These are phyloP conservation scores for Aspergillus brasiliensis DNA, from an alignment of 2,329 filamentous ascomycete genomes.

Conservation along the genomic window DNA sequence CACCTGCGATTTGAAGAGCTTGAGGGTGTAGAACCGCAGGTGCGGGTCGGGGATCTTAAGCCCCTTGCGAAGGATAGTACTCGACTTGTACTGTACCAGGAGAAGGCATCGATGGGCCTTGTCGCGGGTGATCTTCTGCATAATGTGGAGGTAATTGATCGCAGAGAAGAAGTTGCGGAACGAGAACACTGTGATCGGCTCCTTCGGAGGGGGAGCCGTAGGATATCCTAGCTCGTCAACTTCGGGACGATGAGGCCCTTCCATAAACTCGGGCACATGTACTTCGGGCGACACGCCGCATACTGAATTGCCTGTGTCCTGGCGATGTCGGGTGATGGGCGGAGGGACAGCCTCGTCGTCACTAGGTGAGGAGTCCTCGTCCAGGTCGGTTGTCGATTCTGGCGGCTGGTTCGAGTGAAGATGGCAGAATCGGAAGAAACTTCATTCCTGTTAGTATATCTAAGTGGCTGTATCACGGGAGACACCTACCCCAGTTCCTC, in stretches of 20 bases:
- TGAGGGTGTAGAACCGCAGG: constrained; percentile 89
- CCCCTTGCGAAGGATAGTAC: constrained; percentile 85
- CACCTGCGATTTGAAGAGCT: constrained; percentile 98
- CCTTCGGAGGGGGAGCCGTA: constrained; percentile 63
- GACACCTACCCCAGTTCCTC: constrained; percentile 71
- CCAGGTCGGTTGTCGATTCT: constrained; percentile 35
- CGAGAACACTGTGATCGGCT: constrained; percentile 84
- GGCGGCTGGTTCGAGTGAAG: constrained; percentile 64
- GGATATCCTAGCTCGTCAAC: constrained; percentile 90
- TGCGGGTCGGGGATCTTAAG: constrained; percentile 87
- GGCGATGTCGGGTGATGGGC: constrained; percentile 68
- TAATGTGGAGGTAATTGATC: constrained; percentile 92
- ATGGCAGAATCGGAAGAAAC: constrained; percentile 91
- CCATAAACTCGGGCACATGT: constrained; percentile 23
- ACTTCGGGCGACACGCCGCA: constrained; percentile 31
- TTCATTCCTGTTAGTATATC: constrained; percentile 39
- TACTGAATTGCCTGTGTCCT: constrained; percentile 33
- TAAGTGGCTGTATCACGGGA: not conserved
- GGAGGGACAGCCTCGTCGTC: constrained; percentile 81
- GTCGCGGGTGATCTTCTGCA: constrained; percentile 96
- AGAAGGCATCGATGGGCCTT: constrained; percentile 94
- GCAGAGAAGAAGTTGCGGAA: constrained; percentile 93
- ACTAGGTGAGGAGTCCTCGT: constrained; percentile 35
- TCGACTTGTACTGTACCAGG: constrained; percentile 93
- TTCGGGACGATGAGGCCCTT: constrained; percentile 49